Percentiles rank a stretch among this genome's conserved stretches.
Conservation (phyloP, 805 yeast species). For the Blastobotrys attinorum region DNA sequence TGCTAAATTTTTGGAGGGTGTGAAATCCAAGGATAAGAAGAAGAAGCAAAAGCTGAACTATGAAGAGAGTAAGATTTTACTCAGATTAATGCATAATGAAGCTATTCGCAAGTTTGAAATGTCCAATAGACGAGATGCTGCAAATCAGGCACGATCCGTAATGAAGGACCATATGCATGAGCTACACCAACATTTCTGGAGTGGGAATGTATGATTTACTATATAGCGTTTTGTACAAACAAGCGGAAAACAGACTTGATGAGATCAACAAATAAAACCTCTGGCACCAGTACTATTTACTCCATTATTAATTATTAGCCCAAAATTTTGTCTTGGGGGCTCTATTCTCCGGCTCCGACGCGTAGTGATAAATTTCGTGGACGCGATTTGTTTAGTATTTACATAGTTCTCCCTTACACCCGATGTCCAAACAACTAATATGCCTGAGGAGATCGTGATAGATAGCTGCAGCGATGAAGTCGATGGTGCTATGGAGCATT, state of each 20-base stretch:
- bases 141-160: slow-evolving; percentile 13
- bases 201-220: not conserved
- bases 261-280: no score
- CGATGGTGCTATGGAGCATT: no score
- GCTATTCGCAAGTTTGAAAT: slow-evolving; percentile 18
- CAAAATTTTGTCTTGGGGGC: no score
- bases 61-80: slow-evolving; percentile 43
- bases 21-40: slow-evolving; percentile 24
- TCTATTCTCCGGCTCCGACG: no score
- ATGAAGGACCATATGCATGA: slow-evolving; percentile 12
- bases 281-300: no score
- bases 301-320: no score
- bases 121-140: slow-evolving; percentile 19
- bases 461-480: not conserved
- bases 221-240: no score
- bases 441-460: not conserved
- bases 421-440: no score
- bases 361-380: no score
- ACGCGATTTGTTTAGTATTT: no score
- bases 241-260: no score
- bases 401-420: no score
- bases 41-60: slow-evolving; percentile 32
- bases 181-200: slow-evolving; percentile 15
- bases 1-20: slow-evolving; percentile 36
- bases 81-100: slow-evolving; percentile 44